Percentiles rank a stretch among this genome's conserved stretches.
These are phyloP conservation scores for Dryas alaskensis DNA, from an alignment of 306 rosid genomes.

Conservation along the genomic window DNA sequence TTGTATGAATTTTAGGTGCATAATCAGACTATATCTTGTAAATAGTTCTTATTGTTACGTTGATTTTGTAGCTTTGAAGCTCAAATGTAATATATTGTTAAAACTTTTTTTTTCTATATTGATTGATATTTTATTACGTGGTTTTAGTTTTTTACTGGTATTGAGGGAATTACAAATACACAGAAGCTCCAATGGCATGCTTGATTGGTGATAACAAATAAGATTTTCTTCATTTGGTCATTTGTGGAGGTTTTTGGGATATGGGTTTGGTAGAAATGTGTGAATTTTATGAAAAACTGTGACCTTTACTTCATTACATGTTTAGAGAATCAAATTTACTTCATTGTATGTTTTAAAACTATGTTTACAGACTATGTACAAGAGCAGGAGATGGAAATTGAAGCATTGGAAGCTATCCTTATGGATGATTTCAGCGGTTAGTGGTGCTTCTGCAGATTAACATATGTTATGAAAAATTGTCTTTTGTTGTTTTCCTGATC, in stretches of 20 bases:
- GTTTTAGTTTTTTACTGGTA: not conserved
- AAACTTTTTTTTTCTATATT: not conserved
- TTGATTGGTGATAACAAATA: not conserved
- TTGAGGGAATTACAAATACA: not conserved
- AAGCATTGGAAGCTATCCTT: conserved; percentile 97
- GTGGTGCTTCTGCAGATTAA: conserved; percentile 4
- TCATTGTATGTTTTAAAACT: not conserved
- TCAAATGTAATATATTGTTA: not conserved
- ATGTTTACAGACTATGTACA: conserved; percentile 53
- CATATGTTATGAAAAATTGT: not conserved
- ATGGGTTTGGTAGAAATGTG: not conserved
- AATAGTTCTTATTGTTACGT: not conserved
- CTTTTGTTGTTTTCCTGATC: not conserved
- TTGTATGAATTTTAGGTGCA: not conserved
- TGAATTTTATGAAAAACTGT: not conserved
- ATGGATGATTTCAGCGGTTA: conserved; percentile 95
- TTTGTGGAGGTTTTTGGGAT: not conserved
- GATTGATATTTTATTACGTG: no score
- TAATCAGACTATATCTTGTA: not conserved
- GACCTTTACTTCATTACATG: not conserved
- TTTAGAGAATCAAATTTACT: not conserved
- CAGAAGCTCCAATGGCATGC: not conserved
- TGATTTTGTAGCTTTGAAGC: not conserved
- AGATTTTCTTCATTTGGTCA: not conserved
- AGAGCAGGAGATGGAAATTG: conserved; percentile 97